phyloP scores from a whole-genome alignment of 1,284 basidiomycete species.

The Ceraceosorus guamensis region DNA sequence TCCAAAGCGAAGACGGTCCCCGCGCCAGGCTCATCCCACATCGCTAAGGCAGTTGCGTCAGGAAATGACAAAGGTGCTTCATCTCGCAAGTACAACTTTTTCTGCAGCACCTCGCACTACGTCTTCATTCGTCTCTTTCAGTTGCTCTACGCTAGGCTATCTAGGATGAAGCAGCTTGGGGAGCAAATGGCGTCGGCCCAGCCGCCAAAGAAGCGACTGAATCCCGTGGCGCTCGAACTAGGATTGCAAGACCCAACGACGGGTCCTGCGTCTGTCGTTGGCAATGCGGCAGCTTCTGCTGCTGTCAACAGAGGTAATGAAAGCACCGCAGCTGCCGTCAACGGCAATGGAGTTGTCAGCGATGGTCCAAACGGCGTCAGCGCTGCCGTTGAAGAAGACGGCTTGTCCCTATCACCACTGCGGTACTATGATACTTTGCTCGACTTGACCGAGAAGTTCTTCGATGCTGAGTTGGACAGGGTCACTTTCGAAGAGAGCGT shows the following conservation, averaged over 20 bases:
- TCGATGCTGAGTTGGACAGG: conserved; percentile 86
- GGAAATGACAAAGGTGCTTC: too few relatives aligned
- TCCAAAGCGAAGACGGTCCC: conserved; percentile 5
- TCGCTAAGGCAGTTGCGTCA: background rate
- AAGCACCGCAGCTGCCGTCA: background rate
- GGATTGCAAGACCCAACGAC: conserved; percentile 57
- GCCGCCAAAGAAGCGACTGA: conserved; percentile 33
- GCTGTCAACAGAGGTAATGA: conserved; percentile 2
- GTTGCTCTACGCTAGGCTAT: conserved; percentile 78
- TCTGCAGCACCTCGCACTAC: conserved; percentile 88
- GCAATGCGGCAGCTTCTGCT: conserved; percentile 13
- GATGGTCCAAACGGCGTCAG: background rate
- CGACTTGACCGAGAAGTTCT: conserved; percentile 85
- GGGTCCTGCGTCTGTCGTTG: conserved; percentile 49
- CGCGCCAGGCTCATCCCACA: background rate
- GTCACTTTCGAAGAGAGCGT: conserved; percentile 85
- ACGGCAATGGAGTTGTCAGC: too few relatives aligned
- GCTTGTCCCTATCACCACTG: conserved; percentile 49
- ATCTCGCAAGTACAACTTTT: conserved; percentile 59
- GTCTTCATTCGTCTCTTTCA: conserved; percentile 70
- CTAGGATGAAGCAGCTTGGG: conserved; percentile 58
- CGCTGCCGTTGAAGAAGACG: conserved; percentile 3
- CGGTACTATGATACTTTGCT: conserved; percentile 77
- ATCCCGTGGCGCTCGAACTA: conserved; percentile 57
- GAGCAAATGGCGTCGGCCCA: conserved; percentile 36